phyloP scores from a whole-genome alignment of 1,139 yeast genomes.

The Waltiozyma sp. region DNA sequence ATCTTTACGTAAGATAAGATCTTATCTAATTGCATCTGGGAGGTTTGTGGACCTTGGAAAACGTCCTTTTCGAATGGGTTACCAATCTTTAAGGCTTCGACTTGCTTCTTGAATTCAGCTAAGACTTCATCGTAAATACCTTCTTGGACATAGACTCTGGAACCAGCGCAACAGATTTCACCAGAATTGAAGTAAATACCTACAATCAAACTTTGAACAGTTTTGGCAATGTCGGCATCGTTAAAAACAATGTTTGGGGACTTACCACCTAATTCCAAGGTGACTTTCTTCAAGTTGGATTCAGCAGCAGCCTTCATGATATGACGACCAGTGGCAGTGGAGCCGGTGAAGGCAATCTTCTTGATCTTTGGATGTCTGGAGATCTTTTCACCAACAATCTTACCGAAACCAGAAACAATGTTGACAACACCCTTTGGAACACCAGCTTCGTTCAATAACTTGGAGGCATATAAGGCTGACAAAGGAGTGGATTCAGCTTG shows the following conservation, averaged over 20 bases:
- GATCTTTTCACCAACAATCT: conserved; percentile 51
- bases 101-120: conserved; percentile 47
- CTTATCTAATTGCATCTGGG: conserved; percentile 45
- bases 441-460: conserved; percentile 58
- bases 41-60: conserved; percentile 60
- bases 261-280: conserved; percentile 61
- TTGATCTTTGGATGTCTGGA: conserved; percentile 49
- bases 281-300: conserved; percentile 63
- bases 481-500: conserved; percentile 80
- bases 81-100: conserved; percentile 56
- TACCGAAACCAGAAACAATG: conserved; percentile 58
- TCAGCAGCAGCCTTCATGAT: conserved; percentile 65
- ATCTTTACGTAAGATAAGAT: conserved; percentile 45
- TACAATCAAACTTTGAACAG: conserved; percentile 35
- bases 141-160: conserved; percentile 55
- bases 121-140: conserved; percentile 47
- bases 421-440: conserved; percentile 76
- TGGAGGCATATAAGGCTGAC: conserved; percentile 58
- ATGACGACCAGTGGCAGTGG: conserved; percentile 70
- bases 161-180: conserved; percentile 65
- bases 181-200: conserved; percentile 56
- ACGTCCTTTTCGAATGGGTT: conserved; percentile 58
- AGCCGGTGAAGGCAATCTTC: conserved; percentile 81
- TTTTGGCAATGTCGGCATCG: conserved; percentile 42
- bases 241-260: conserved; percentile 52